Percentiles rank a stretch among this genome's conserved stretches.
Evolutionary conservation across 2,329 filamentous ascomycete genomes (phyloP).

Genomic region (Aureobasidium sp.): DNA sequence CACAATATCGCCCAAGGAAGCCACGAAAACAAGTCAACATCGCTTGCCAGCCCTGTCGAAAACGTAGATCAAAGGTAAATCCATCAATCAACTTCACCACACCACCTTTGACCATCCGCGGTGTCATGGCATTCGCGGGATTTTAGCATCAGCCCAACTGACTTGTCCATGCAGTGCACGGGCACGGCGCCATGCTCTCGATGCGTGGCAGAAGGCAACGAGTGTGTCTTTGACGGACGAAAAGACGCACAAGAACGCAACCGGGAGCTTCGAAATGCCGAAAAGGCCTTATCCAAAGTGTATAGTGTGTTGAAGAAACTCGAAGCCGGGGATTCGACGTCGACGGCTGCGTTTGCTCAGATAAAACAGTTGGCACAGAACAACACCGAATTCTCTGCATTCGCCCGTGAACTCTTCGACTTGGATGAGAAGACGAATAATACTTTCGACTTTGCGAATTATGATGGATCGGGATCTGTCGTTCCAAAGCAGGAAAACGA

Average conservation of each 20-base stretch:
- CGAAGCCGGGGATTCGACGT: background rate
- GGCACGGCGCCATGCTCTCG: slow-evolving; percentile 8
- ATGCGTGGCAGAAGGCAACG: slow-evolving; percentile 7
- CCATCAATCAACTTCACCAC: background rate
- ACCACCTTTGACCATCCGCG: background rate
- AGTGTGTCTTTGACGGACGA: slow-evolving; percentile 7
- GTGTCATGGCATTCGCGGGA: background rate
- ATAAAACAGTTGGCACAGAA: background rate
- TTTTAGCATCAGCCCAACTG: background rate
- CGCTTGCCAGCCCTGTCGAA: slow-evolving; percentile 9
- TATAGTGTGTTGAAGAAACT: slow-evolving; percentile 7
- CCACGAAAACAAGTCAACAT: slow-evolving; percentile 11
- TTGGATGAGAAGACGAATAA: slow-evolving; percentile 1
- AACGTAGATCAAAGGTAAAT: slow-evolving; percentile 10
- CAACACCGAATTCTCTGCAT: background rate
- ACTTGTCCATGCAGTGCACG: slow-evolving; percentile 1
- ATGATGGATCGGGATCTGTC: background rate
- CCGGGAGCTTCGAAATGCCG: slow-evolving; percentile 2
- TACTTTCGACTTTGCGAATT: background rate
- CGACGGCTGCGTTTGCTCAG: background rate
- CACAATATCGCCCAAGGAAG: slow-evolving; percentile 8
- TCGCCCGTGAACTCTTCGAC: background rate
- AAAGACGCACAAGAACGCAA: slow-evolving; percentile 12
- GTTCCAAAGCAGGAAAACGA: background rate
- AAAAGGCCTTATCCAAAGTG: slow-evolving; percentile 5